Percentiles rank a stretch among this genome's conserved stretches.
These are phyloP conservation scores for Thermoascus crustaceus DNA, from an alignment of 2,329 filamentous ascomycete species.

Conservation along the genomic window DNA sequence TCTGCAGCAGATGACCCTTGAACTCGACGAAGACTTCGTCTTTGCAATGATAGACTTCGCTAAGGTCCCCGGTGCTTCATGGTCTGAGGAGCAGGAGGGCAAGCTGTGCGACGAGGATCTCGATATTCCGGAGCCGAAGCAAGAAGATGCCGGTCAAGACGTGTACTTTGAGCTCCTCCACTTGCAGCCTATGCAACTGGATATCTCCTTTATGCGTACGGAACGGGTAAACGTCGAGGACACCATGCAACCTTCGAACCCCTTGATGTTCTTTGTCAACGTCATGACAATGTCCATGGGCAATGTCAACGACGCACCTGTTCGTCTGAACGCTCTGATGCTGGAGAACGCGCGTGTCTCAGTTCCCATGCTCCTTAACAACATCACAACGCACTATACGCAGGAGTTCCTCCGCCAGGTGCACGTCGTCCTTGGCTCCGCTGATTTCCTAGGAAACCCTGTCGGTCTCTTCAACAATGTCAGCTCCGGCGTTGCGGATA, in stretches of 20 bases:
- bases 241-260: constrained; percentile 81
- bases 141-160: constrained; percentile 77
- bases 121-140: constrained; percentile 84
- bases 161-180: constrained; percentile 98
- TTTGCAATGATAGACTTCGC: constrained; percentile 92
- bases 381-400: constrained; percentile 88
- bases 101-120: constrained; percentile 82
- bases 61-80: constrained; percentile 83
- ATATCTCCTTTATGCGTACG: constrained; percentile 93
- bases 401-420: constrained; percentile 94
- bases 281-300: constrained; percentile 99
- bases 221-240: constrained; percentile 95
- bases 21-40: constrained; percentile 96
- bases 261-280: constrained; percentile 97
- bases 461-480: constrained; percentile 98
- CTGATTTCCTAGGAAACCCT: constrained; percentile 94
- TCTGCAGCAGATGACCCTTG: constrained; percentile 94
- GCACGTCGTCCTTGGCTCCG: constrained; percentile 93
- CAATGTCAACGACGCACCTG: constrained; percentile 95
- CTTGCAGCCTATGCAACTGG: constrained; percentile 95
- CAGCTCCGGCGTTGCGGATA: constrained; percentile 91
- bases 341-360: constrained; percentile 93
- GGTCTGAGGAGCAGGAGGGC: constrained; percentile 74
- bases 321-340: constrained; percentile 87
- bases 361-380: constrained; percentile 71